Base-by-base conservation (phyloP, 768 basidiomycete genomes). In the Russula olivacea region DNA sequence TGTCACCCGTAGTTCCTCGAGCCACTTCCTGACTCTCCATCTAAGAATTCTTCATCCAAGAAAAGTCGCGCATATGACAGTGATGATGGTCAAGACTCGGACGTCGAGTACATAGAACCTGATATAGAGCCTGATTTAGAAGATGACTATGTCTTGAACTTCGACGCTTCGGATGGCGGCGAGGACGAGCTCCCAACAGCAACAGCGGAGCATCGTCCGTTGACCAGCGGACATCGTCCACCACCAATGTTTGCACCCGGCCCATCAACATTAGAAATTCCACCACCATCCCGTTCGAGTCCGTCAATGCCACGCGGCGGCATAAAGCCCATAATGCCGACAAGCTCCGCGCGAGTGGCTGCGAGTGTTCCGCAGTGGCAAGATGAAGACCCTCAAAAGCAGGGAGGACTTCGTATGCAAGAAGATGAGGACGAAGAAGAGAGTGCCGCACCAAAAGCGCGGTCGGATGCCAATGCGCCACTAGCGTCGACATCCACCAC, bases 1-100 rank as follows among this genome's bases (percentile, higher is more conserved):
- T 19, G 58, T 30, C 11, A 5, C 14, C 19, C 36, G 11, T 65
- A 89, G 87, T 91, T 88, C 69, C 85, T 89, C 59, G 81, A 81
- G 61, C 69, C 78, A 10, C 57, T 58, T 38, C 69, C 72, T 23
- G 69, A 61, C 59, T 58, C 55, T 19, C 72, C 78, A 28, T 73
- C 70, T 51, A 83, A 83, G 69, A 79, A 74, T 40, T 52, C 55
- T 21, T 72, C 78, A 25, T 73, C 70, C 51, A 83, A 83, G 69
- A 79, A 74, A 69, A 70, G 70, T 32, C 81, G 76, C 68, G 28
- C 72, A 56, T 68, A 61, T 52, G 43, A 53, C 21, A 51, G 57
- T n/a, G 58, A 68, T 49, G 68, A 66, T 36, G 36, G 36, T 4
- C 66, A 68, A 6, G 56, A 63, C 8, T 75, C 83, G 38, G 82